Evolutionary conservation across 1,284 basidiomycete genomes (phyloP).

Genomic region (Trichosporon sp.): DNA sequence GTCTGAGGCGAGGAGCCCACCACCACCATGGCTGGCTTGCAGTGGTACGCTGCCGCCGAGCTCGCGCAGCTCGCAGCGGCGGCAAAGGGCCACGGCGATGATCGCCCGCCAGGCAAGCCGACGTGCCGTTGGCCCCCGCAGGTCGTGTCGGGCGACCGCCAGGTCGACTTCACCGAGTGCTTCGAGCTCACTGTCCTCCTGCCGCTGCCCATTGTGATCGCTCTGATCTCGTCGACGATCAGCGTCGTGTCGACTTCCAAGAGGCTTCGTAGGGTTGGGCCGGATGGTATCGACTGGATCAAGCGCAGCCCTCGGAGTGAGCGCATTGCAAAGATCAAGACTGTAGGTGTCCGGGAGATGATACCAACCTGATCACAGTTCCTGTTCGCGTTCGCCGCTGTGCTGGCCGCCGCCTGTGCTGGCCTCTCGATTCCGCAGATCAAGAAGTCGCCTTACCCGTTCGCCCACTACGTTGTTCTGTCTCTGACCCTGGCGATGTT

Average conservation of each 20-base stretch:
- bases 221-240: constrained; percentile 42
- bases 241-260: constrained; percentile 55
- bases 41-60: constrained; percentile 28
- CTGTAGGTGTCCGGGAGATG: constrained; percentile 63
- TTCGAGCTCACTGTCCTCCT: constrained; percentile 75
- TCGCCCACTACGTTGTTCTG: constrained; percentile 36
- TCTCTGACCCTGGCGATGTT: constrained; percentile 43
- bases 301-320: constrained; percentile 55
- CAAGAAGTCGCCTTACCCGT: constrained; percentile 54
- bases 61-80: constrained; percentile 18
- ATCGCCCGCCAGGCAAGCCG: constrained; percentile 20
- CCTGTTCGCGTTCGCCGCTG: constrained; percentile 47
- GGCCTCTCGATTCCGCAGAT: constrained; percentile 62
- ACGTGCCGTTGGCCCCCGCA: constrained; percentile 46
- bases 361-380: constrained; percentile 55
- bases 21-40: constrained; percentile 22
- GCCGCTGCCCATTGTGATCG: constrained; percentile 59
- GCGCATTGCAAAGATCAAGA: constrained; percentile 64
- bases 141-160: constrained; percentile 62
- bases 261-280: constrained; percentile 36
- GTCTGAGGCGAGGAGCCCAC: not conserved
- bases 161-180: constrained; percentile 80
- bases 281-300: constrained; percentile 30
- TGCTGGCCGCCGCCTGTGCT: constrained; percentile 63
- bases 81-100: constrained; percentile 19